Conservation (phyloP, 495 filamentous ascomycete genomes). For the Penicillium canescens region DNA sequence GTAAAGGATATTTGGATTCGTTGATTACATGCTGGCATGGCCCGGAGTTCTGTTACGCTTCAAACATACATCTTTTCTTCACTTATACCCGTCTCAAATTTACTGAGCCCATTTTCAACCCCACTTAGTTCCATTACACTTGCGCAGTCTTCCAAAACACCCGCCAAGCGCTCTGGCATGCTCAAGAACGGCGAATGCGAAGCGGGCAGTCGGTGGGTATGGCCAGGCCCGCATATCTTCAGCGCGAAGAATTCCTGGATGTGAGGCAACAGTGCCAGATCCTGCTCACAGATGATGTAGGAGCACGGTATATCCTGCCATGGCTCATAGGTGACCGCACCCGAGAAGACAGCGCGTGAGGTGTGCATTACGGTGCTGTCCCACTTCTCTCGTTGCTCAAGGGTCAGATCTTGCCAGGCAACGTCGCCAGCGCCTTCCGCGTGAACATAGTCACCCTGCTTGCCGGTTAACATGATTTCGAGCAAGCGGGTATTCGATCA, state of each 20-base stretch:
- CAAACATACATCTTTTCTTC: conserved; percentile 4
- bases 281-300: conserved; percentile 36
- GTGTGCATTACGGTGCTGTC: conserved; percentile 14
- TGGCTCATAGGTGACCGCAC: conserved; percentile 22
- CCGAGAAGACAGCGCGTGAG: conserved; percentile 23
- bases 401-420: conserved; percentile 25
- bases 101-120: conserved; percentile 1
- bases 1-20: conserved; percentile 20
- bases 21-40: conserved; percentile 31
- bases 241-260: conserved; percentile 33
- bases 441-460: conserved; percentile 25
- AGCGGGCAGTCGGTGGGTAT: conserved; percentile 20
- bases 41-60: conserved; percentile 23
- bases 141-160: conserved; percentile 5
- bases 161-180: conserved; percentile 20
- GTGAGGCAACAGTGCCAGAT: conserved; percentile 25
- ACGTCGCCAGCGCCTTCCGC: conserved; percentile 13
- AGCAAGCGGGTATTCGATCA: background rate
- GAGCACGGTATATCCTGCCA: conserved; percentile 26
- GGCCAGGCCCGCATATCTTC: conserved; percentile 19
- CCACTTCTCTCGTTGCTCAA: conserved; percentile 19
- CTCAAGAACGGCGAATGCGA: conserved; percentile 34
- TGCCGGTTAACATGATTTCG: background rate
- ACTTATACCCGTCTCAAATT: background rate
- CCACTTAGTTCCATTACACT: background rate